Percentiles rank a stretch among this genome's conserved stretches.
Conservation (phyloP, 208 protist genomes). For the Crithidia sp. region DNA sequence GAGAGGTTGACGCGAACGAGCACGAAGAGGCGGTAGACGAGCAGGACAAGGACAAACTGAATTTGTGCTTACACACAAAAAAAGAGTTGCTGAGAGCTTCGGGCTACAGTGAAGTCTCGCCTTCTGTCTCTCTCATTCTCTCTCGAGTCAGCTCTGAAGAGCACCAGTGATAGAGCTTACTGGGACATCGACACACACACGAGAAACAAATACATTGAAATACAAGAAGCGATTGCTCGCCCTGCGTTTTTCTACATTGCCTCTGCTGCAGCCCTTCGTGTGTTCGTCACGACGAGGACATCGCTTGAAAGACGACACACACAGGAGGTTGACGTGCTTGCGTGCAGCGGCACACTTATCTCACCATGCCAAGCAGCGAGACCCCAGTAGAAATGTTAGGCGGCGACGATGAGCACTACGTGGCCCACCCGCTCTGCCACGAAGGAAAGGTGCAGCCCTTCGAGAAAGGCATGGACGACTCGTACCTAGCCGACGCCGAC, state of each 20-base stretch:
- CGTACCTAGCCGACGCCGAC: conserved; percentile 7
- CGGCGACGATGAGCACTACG: conserved; percentile 12
- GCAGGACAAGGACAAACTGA: no score
- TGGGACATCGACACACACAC: no score
- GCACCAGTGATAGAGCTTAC: no score
- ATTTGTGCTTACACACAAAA: no score
- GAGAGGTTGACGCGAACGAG: no score
- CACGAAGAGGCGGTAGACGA: no score
- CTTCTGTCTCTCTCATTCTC: no score
- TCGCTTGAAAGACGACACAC: neutral
- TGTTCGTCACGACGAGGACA: neutral
- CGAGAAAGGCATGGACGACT: conserved; percentile 20
- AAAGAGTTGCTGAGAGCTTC: no score
- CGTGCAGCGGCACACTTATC: neutral
- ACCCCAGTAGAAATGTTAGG: neutral
- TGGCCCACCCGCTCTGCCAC: neutral
- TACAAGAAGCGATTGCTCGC: neutral
- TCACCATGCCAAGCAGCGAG: neutral
- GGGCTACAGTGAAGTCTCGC: no score
- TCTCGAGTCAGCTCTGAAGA: no score
- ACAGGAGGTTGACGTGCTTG: neutral
- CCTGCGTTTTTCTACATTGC: no score
- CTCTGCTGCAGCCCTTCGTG: no score
- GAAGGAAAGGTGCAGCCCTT: conserved; percentile 10
- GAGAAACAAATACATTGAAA: neutral